A percentile compares a stretch with the other conserved stretches of the same genome.
These are phyloP conservation scores for Carex arenaria DNA, from an alignment of 202 grass and related monocot genomes.

Conservation along the genomic window DNA sequence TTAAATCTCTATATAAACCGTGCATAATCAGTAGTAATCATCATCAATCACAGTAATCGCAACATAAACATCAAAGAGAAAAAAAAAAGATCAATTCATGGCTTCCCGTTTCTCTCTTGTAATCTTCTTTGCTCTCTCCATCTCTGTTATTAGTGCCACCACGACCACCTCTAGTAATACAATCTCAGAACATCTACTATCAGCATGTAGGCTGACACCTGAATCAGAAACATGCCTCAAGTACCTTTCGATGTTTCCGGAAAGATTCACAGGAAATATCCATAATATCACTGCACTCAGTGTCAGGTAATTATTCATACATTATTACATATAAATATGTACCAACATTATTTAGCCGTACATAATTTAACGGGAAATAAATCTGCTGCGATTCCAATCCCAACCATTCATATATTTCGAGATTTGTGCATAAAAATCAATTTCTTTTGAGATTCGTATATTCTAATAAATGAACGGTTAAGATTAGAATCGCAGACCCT, in stretches of 20 bases:
- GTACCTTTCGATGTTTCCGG: neutral
- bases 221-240: constrained; percentile 10
- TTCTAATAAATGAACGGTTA: too few species aligned
- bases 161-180: neutral
- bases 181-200: neutral
- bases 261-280: neutral
- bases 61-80: neutral
- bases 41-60: neutral
- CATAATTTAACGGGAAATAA: too few species aligned
- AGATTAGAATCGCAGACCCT: too few species aligned
- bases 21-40: neutral
- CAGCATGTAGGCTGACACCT: neutral
- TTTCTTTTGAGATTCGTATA: too few species aligned
- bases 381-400: too few species aligned
- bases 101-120: neutral
- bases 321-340: neutral
- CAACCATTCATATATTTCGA: too few species aligned
- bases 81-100: neutral
- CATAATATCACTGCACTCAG: constrained; percentile 5
- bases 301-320: neutral
- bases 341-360: too few species aligned
- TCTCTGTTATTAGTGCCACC: neutral
- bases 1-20: neutral
- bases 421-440: too few species aligned
- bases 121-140: neutral